Base-by-base conservation (phyloP, 176 grass and related monocot genomes). In the Dactylis glomerata region DNA sequence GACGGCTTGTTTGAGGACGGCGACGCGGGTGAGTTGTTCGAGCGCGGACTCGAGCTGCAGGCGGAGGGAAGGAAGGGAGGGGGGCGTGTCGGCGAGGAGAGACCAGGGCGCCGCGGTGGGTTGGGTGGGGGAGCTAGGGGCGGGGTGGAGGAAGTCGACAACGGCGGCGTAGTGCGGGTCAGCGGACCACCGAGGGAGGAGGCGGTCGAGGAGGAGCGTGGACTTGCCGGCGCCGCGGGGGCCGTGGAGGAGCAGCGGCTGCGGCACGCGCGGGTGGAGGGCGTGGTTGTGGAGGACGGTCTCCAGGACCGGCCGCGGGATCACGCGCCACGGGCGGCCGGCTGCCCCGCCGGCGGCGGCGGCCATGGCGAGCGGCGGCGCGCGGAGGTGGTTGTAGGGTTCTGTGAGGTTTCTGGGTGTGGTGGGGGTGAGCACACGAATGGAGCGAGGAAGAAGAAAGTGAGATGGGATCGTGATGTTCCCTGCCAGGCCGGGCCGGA, bases 211-310 rank as follows among this genome's bases (percentile, higher is more conserved):
- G 83, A 98, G 89, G 34, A 98, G 76, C 46, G 96, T 90, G 85
- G 93, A 94, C 86, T 98, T 98, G 76, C 96, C 96, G 42, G 86
- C 88, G 83, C 96, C 96, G 36, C 96, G 96, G 44, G 96, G 93
- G 0, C 96, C 93, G 42, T 98, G 96, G 81, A 98, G 75, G 63
- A 95, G 75, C 40, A 98, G 89, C 72, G 91, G 89, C 75, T 91
- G 93, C 22, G 89, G 83, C 20, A 98, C 93, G 5, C 91, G 89
- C 34, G 92, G 91, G 81, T 78, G 96, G 19, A 86, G 75, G 1
- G 86, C 93, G 66, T 98, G 90, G 83, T 92, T 98, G 74, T 98
- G 91, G 47, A 98, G 93, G 24, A 96, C 75, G 20, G 87, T 95
- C 83, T 98, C 96, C 46, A 98, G 77, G 20, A 98, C 27, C 20